These are phyloP conservation scores for Verticillium tricorpus DNA, from an alignment of 2,329 filamentous ascomycete species.

Conservation along the genomic window DNA sequence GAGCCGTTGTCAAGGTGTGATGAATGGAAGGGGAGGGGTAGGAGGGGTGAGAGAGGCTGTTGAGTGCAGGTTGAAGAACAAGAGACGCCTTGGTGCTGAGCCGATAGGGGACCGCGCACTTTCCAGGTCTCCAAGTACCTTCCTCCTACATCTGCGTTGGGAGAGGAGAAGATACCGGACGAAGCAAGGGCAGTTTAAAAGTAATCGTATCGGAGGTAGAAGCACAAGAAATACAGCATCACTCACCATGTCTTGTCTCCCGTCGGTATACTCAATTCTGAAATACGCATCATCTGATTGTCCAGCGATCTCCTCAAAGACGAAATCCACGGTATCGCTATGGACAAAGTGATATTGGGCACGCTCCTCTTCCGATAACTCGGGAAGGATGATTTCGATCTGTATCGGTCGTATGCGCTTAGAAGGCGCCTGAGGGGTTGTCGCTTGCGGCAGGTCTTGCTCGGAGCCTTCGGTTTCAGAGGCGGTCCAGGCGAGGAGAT, in stretches of 20 bases:
- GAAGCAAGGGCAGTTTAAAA: background rate
- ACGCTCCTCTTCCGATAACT: constrained; percentile 19
- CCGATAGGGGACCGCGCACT: too few species aligned
- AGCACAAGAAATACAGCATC: background rate
- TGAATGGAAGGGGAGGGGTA: too few species aligned
- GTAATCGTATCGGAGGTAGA: background rate
- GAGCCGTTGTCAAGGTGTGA: too few species aligned
- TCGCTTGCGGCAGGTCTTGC: background rate
- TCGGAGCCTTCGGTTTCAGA: background rate
- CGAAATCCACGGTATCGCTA: constrained; percentile 32
- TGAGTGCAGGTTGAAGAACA: too few species aligned
- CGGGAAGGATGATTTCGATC: constrained; percentile 26
- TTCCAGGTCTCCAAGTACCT: too few species aligned
- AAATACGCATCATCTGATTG: constrained; percentile 21
- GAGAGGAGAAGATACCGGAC: too few species aligned
- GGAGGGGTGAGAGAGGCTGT: too few species aligned
- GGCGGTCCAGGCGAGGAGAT: background rate
- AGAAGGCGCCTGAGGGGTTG: background rate
- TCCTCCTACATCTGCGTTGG: too few species aligned
- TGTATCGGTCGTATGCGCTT: background rate
- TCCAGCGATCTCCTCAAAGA: constrained; percentile 25
- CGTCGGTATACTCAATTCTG: constrained; percentile 41
- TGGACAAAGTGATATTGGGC: constrained; percentile 23
- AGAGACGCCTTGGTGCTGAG: too few species aligned
- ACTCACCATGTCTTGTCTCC: constrained; percentile 40